Evolutionary conservation across 768 basidiomycete genomes (phyloP).

Genomic region (Tylopilus sp.): DNA sequence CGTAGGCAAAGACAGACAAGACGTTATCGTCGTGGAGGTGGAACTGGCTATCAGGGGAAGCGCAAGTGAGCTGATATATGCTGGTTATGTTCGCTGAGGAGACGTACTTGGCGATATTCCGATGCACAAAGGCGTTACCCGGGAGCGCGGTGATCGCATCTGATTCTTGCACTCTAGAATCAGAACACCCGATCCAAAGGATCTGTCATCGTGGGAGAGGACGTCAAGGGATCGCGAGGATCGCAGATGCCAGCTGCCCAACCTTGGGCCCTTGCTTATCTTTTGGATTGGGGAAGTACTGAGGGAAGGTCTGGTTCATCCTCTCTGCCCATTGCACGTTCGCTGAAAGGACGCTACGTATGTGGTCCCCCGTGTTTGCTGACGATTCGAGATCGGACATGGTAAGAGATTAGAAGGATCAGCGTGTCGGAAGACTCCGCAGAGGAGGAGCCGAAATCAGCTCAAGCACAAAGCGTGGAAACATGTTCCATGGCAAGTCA

Average conservation of each 20-base stretch:
- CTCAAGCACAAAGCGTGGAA: background rate
- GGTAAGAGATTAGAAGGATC: background rate
- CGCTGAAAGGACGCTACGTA: slow-evolving; percentile 3
- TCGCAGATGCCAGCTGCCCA: background rate
- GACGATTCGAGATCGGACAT: background rate
- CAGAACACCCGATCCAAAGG: slow-evolving; percentile 80
- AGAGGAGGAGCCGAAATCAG: too few species aligned
- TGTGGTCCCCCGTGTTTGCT: background rate
- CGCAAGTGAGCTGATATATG: background rate
- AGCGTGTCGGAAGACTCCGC: too few species aligned
- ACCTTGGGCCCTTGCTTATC: slow-evolving; percentile 20
- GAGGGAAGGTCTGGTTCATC: slow-evolving; percentile 19
- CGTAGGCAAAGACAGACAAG: slow-evolving; percentile 69
- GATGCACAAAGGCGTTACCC: slow-evolving; percentile 78
- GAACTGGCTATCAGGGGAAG: slow-evolving; percentile 52
- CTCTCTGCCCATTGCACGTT: slow-evolving; percentile 20
- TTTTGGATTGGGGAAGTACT: slow-evolving; percentile 18
- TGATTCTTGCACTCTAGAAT: slow-evolving; percentile 82
- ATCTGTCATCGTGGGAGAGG: slow-evolving; percentile 37
- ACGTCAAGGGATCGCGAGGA: background rate
- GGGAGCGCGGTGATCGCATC: slow-evolving; percentile 67
- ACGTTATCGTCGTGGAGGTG: slow-evolving; percentile 65
- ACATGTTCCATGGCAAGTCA: background rate
- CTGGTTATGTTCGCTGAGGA: background rate
- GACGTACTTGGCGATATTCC: slow-evolving; percentile 83